Conservation (phyloP, 1,284 basidiomycete species). For the Anthracocystis walkeri region DNA sequence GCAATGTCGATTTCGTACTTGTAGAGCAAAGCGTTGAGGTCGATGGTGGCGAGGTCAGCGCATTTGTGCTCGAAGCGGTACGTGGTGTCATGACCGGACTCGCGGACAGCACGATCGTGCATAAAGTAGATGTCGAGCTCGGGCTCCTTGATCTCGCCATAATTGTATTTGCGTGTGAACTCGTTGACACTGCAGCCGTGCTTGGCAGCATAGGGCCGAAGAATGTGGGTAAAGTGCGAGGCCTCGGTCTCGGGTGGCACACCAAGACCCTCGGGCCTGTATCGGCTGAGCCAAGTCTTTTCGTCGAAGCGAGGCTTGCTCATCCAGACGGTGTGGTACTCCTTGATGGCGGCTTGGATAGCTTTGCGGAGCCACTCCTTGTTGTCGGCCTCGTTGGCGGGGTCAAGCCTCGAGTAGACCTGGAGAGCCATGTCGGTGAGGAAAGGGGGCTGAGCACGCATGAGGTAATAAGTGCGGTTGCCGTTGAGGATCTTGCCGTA, state of each 20-base stretch:
- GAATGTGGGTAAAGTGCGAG: slow-evolving; percentile 94
- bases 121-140: slow-evolving; percentile 95
- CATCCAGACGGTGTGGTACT: slow-evolving; percentile 98
- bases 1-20: slow-evolving; percentile 74
- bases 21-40: slow-evolving; percentile 84
- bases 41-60: slow-evolving; percentile 93
- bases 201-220: slow-evolving; percentile 93
- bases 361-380: slow-evolving; percentile 92
- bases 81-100: slow-evolving; percentile 90
- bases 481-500: slow-evolving; percentile 80
- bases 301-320: slow-evolving; percentile 90
- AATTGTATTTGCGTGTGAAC: slow-evolving; percentile 95
- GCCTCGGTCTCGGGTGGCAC: slow-evolving; percentile 99
- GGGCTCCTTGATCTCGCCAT: slow-evolving; percentile 84
- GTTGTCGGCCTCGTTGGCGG: slow-evolving; percentile 82
- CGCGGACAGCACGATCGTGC: slow-evolving; percentile 91
- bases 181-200: slow-evolving; percentile 95
- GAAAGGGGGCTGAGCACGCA: slow-evolving; percentile 96
- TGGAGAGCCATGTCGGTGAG: slow-evolving; percentile 97
- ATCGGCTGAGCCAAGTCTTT: slow-evolving; percentile 91
- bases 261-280: slow-evolving; percentile 91
- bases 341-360: slow-evolving; percentile 96
- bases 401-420: slow-evolving; percentile 94
- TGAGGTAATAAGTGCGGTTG: slow-evolving; percentile 77
- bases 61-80: slow-evolving; percentile 95